Conservation (phyloP, 805 yeast genomes). For the Wickerhamiella sergipiensis region DNA sequence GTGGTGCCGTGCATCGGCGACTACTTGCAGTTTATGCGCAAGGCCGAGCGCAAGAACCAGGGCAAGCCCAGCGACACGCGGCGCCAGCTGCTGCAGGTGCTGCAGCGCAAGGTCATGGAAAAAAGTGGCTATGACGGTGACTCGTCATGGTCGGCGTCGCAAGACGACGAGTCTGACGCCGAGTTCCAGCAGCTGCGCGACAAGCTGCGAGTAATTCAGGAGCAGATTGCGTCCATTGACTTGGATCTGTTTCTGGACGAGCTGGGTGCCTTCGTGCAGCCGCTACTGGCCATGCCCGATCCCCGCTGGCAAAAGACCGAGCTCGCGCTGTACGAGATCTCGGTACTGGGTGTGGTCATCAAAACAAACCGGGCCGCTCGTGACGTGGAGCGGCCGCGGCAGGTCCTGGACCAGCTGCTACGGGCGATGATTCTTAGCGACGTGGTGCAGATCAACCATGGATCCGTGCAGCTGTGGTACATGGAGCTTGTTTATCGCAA, state of each 20-base stretch:
- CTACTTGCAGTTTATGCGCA: slow-evolving; percentile 51
- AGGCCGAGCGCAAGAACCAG: slow-evolving; percentile 31
- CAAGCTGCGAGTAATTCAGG: slow-evolving; percentile 68
- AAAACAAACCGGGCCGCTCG: slow-evolving; percentile 47
- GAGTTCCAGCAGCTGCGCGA: slow-evolving; percentile 60
- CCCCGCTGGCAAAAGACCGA: slow-evolving; percentile 69
- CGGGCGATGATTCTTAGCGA: slow-evolving; percentile 12
- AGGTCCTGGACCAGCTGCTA: slow-evolving; percentile 50
- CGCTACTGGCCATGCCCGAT: slow-evolving; percentile 25
- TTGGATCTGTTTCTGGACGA: slow-evolving; percentile 49
- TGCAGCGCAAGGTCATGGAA: slow-evolving; percentile 54
- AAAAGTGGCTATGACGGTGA: slow-evolving; percentile 74
- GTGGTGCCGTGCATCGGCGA: slow-evolving; percentile 70
- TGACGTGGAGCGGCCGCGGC: slow-evolving; percentile 41
- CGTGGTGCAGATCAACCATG: slow-evolving; percentile 36
- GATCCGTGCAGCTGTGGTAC: slow-evolving; percentile 66
- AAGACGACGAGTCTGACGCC: slow-evolving; percentile 15
- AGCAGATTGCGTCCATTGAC: slow-evolving; percentile 51
- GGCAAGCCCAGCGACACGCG: slow-evolving; percentile 27
- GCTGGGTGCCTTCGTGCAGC: slow-evolving; percentile 45
- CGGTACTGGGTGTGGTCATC: slow-evolving; percentile 64
- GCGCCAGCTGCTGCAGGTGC: slow-evolving; percentile 41
- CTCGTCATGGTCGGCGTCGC: slow-evolving; percentile 36
- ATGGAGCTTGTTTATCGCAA: slow-evolving; percentile 81
- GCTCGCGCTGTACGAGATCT: slow-evolving; percentile 72